Evolutionary conservation across 257 asterid genomes (phyloP), one percentile per base, ranked within the genome.

Genomic region (Paraleonurus japonicus): DNA sequence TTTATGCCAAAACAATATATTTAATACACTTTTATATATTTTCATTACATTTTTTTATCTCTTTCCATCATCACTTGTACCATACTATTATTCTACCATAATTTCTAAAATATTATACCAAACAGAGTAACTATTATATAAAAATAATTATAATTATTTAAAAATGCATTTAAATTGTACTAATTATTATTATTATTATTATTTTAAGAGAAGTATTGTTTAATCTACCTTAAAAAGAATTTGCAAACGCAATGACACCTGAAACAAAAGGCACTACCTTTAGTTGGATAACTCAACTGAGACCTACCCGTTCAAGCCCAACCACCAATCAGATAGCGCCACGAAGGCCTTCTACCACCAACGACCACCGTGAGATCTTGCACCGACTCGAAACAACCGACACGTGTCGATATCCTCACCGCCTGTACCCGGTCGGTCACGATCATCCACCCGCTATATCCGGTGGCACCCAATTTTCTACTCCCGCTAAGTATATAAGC

Each of bases 401-500:
- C 87, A 81, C 89, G 85, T 78, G 86, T 76, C 75, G 28, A 0
- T 7, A 1, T 0, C 0, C 4, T 11, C 33, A 88, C 91, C 77
- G 81, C 59, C 78, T 72, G 63, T 63, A 55, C 26, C 84, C 85
- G 58, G 88, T 85, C 72, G 32, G 43, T 7, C 50, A 57, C 79
- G 79, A 77, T 50, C 65, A 58, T 20, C 22, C 69, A 83, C 91
- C 74, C 78, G 79, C 72, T 77, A 39, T 45, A 55, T 33, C 87
- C 89, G 81, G 96, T 86, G 51, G 79, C 72, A 37, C 68, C 78
- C 64, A 77, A 57, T 69, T 66, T 68, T 58, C 76, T 60, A 81
- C 81, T 82, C 85, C 88, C 92, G 88, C 90, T 82, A 76, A 83
- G 73, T 87, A 81, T 84, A 86, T 85, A 84, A 74, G 54, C 77